A percentile compares a stretch with the other conserved stretches of the same genome.
Evolutionary conservation across 2,329 filamentous ascomycete species (phyloP).

Genomic region (Penicillium frequentans): DNA sequence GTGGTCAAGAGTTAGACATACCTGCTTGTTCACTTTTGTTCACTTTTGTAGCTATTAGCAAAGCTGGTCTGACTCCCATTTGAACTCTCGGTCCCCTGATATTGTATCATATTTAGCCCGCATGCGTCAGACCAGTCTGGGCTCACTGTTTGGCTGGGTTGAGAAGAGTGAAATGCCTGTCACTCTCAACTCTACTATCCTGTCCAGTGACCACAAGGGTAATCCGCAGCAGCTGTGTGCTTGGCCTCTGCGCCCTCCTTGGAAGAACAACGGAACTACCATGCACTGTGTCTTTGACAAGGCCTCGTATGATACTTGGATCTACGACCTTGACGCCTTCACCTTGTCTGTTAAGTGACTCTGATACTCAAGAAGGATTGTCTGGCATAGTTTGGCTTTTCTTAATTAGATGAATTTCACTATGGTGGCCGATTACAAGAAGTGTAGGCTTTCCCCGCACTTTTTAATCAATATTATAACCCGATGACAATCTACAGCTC

Average conservation of each 20-base stretch:
- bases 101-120: no score
- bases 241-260: conserved; percentile 5
- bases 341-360: neutral
- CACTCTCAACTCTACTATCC: conserved; percentile 2
- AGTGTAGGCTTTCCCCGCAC: no score
- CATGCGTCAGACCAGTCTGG: neutral
- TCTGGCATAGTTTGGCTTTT: neutral
- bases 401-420: no score
- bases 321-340: conserved; percentile 1
- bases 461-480: no score
- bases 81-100: no score
- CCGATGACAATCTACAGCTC: no score
- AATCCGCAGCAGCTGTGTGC: conserved; percentile 1
- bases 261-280: conserved; percentile 1
- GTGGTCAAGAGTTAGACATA: no score
- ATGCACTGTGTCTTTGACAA: conserved; percentile 1
- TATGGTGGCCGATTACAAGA: no score
- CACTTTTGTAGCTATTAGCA: no score
- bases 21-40: no score
- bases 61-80: no score
- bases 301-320: neutral
- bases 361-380: neutral
- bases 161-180: neutral
- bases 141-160: neutral
- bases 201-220: neutral